Evolutionary conservation across 139 green algal genomes (phyloP), one percentile per base, ranked within the genome.

Genomic region (Ulvella scutata): DNA sequence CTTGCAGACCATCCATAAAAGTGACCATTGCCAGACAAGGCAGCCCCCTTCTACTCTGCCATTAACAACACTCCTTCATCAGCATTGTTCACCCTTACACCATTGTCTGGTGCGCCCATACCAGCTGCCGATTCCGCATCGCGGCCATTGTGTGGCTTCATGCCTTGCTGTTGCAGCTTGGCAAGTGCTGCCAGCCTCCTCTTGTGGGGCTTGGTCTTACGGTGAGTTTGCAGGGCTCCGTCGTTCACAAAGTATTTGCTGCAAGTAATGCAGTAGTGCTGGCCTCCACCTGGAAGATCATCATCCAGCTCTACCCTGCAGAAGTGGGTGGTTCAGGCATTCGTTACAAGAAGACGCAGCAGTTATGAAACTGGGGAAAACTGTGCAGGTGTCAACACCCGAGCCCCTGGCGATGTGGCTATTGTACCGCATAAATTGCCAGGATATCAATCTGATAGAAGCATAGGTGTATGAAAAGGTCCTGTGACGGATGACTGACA

Each of bases 31-130:
- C n/a, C n/a, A n/a, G n/a, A n/a, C n/a, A n/a, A n/a, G n/a, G n/a
- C n/a, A n/a, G n/a, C n/a, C n/a, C n/a, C n/a, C n/a, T n/a, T n/a
- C n/a, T n/a, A n/a, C n/a, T n/a, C n/a, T n/a, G n/a, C n/a, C n/a
- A n/a, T n/a, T n/a, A n/a, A n/a, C n/a, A n/a, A n/a, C 33, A 67
- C 51, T 67, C 13, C 9, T 67, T 26, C 51, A 67, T 67, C 6
- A n/a, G 29, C 51, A 21, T 37, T 62, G n/a, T 76, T 34, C 1
- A 87, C 75, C 31, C 61, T 62, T 40, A 43, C 72, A 2, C 90
- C 89, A 74, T 96, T 94, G 79, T 95, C 89, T 43, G 88, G 78
- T 7, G 79, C 62, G 1, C 89, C 91, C 86, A 95, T 90, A 51
- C 86, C 85, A 0, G 76, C 86, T 17, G 91, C 91, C 73, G 80